Percentiles rank a stretch among this genome's conserved stretches.
Evolutionary conservation across 441 rosid species (phyloP).

Genomic region (Capsella rubella): DNA sequence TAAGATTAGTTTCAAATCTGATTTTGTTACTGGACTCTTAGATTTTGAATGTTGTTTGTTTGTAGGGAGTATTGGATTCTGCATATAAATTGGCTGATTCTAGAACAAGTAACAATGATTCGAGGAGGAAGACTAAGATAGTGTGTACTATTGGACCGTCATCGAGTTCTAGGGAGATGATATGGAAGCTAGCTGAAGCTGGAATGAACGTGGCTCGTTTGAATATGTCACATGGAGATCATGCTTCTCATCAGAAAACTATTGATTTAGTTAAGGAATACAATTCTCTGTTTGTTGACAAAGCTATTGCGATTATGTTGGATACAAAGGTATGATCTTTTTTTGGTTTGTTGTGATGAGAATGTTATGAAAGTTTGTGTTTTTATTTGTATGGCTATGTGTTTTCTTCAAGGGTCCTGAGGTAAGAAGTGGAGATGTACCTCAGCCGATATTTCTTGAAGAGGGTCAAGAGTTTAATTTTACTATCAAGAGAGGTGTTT

Average conservation of each 20-base stretch:
- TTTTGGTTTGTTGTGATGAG: not conserved
- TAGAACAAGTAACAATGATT: slow-evolving; percentile 46
- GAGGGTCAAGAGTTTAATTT: slow-evolving; percentile 95
- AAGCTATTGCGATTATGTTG: slow-evolving; percentile 87
- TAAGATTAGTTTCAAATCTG: too few relatives aligned
- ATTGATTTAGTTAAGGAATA: slow-evolving; percentile 92
- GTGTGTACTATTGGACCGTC: slow-evolving; percentile 97
- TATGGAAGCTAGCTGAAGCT: slow-evolving; percentile 91
- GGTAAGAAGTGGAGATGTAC: slow-evolving; percentile 98
- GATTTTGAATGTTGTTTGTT: not conserved
- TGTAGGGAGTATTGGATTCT: slow-evolving; percentile 57
- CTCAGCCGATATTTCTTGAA: slow-evolving; percentile 73
- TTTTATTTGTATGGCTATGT: slow-evolving; percentile 5
- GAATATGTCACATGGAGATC: slow-evolving; percentile 99
- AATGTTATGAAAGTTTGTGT: not conserved
- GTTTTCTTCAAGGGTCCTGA: slow-evolving; percentile 79
- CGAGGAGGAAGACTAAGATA: slow-evolving; percentile 81
- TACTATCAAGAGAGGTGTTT: slow-evolving; percentile 82
- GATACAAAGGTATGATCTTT: slow-evolving; percentile 79
- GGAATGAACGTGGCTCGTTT: slow-evolving; percentile 98
- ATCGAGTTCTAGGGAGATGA: slow-evolving; percentile 88
- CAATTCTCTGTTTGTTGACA: slow-evolving; percentile 81
- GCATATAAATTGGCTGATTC: slow-evolving; percentile 44
- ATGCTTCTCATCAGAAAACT: slow-evolving; percentile 86
- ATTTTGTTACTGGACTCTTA: too few relatives aligned